These are phyloP conservation scores for Aureobasidium sp. DNA, from an alignment of 2,329 filamentous ascomycete genomes.

Conservation along the genomic window DNA sequence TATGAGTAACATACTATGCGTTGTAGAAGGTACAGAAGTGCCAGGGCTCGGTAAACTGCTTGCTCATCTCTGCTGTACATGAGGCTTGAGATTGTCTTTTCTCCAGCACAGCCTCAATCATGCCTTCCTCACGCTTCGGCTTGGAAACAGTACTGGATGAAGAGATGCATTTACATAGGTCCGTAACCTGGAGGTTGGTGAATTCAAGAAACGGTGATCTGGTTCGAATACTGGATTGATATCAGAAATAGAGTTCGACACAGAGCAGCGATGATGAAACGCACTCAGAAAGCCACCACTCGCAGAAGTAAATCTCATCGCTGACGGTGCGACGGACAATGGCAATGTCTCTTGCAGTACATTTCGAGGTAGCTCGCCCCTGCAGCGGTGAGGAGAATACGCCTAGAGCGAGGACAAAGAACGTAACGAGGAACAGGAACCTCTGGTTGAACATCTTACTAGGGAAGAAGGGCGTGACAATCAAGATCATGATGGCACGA, in stretches of 20 bases:
- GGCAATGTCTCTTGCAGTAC: not conserved
- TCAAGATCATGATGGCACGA: not conserved
- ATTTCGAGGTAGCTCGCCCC: not conserved
- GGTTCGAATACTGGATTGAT: not conserved
- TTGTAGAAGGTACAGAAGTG: not conserved
- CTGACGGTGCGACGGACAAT: not conserved
- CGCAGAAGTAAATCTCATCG: not conserved
- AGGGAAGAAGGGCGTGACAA: not conserved
- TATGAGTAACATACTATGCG: not conserved
- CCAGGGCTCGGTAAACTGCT: not conserved
- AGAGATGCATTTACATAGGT: not conserved
- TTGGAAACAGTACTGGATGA: not conserved
- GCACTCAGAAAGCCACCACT: not conserved
- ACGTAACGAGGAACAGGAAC: not conserved
- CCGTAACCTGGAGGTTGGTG: not conserved
- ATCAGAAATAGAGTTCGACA: not conserved
- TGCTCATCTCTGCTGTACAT: not conserved
- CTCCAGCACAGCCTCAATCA: not conserved
- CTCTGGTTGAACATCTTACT: not conserved
- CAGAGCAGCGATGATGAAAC: not conserved
- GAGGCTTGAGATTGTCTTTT: not conserved
- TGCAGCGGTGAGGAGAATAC: not conserved
- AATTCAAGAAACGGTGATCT: not conserved
- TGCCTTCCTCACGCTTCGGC: not conserved
- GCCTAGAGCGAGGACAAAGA: not conserved